Conservation (phyloP, 768 basidiomycete genomes). For the Podaxis mareebaensis region DNA sequence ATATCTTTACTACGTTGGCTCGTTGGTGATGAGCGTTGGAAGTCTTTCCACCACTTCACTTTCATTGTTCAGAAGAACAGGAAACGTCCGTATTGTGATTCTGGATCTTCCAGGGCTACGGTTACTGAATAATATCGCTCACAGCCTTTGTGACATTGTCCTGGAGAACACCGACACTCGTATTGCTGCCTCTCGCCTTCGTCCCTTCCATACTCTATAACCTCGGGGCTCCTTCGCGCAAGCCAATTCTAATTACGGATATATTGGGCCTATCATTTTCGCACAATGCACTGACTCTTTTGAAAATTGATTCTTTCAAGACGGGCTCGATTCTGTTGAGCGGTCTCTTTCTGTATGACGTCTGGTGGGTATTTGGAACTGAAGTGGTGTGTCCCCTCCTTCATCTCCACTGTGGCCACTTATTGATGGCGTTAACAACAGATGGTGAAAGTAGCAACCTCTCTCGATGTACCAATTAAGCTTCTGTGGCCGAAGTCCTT, state of each 20-base stretch:
- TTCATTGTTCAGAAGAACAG: constrained; percentile 40
- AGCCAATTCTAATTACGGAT: constrained; percentile 77
- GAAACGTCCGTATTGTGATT: constrained; percentile 25
- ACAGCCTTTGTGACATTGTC: constrained; percentile 42
- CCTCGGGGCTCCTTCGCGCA: constrained; percentile 41
- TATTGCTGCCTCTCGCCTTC: constrained; percentile 58
- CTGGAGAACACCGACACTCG: constrained; percentile 56
- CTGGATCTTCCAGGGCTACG: constrained; percentile 16
- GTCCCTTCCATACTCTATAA: constrained; percentile 69
- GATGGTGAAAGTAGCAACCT: constrained; percentile 95
- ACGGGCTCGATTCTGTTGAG: constrained; percentile 83
- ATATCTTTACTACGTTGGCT: constrained; percentile 50
- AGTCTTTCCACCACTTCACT: constrained; percentile 48
- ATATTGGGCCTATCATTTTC: constrained; percentile 76
- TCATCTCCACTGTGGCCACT: not conserved
- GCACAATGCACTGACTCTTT: constrained; percentile 73
- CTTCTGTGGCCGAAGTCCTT: constrained; percentile 81
- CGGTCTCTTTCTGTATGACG: constrained; percentile 90
- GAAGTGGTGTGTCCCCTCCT: constrained; percentile 61
- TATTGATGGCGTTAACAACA: constrained; percentile 27
- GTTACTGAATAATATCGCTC: constrained; percentile 15
- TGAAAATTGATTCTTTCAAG: constrained; percentile 87
- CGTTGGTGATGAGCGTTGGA: constrained; percentile 58
- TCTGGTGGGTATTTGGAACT: constrained; percentile 94
- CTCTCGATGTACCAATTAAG: constrained; percentile 91